phyloP scores from a whole-genome alignment of 2,329 filamentous ascomycete genomes.

The Onygena corvina region DNA sequence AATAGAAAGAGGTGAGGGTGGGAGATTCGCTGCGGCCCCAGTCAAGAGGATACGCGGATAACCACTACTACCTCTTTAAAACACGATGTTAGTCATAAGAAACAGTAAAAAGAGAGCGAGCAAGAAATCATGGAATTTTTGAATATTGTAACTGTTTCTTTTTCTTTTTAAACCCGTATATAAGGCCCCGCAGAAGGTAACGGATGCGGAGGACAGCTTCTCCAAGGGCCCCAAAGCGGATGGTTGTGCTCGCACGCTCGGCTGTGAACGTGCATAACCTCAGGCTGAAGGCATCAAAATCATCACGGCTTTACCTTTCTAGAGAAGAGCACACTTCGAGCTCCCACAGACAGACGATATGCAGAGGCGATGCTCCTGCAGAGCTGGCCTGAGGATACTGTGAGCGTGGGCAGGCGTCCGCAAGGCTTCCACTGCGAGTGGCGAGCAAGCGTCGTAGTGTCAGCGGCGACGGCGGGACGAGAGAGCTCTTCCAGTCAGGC shows the following conservation, averaged over 20 bases:
- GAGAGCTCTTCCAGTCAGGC: background rate
- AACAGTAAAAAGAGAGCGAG: slow-evolving; percentile 6
- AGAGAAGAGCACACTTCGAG: slow-evolving; percentile 2
- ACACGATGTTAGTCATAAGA: slow-evolving; percentile 25
- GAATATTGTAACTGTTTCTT: background rate
- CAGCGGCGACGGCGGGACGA: slow-evolving; percentile 18
- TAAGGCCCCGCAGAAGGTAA: slow-evolving; percentile 11
- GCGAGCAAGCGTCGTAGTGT: slow-evolving; percentile 20
- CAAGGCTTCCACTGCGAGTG: slow-evolving; percentile 3
- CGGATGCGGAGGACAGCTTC: slow-evolving; percentile 13
- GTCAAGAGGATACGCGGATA: background rate
- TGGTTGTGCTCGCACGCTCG: slow-evolving; percentile 12
- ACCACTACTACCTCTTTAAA: slow-evolving; percentile 23
- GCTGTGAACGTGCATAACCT: slow-evolving; percentile 13
- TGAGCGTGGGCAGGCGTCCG: background rate
- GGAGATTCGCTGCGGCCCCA: background rate
- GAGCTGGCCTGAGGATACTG: background rate
- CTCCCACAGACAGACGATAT: background rate
- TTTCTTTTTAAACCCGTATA: slow-evolving; percentile 6
- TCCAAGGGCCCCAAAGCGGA: slow-evolving; percentile 13
- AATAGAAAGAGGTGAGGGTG: background rate
- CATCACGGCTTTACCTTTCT: slow-evolving; percentile 30
- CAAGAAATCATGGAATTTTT: background rate
- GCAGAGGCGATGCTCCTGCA: slow-evolving; percentile 1
- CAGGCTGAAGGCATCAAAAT: slow-evolving; percentile 19